Conservation (phyloP, 176 grass and related monocot species). For the Phoenix dactylifera region DNA sequence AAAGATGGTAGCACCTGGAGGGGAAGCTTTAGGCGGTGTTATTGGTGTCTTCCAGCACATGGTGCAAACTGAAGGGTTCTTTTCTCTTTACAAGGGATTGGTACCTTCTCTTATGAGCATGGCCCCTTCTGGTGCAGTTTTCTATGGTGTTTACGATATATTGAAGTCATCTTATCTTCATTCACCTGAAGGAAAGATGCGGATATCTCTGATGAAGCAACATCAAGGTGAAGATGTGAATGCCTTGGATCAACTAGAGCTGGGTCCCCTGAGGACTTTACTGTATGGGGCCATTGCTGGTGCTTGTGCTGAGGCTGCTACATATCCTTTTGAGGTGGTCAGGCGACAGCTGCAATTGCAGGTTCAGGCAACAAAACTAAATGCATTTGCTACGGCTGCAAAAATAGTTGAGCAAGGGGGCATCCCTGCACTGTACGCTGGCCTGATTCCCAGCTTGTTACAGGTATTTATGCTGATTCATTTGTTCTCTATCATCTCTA, state of each 20-base stretch:
- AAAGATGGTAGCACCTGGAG: conserved; percentile 90
- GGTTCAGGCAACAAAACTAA: conserved; percentile 78
- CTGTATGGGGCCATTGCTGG: conserved; percentile 88
- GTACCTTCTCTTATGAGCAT: conserved; percentile 95
- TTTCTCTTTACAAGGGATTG: conserved; percentile 89
- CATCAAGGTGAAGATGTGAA: conserved; percentile 56
- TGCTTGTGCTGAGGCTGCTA: conserved; percentile 80
- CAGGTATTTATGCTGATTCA: conserved; percentile 39
- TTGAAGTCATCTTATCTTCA: conserved; percentile 77
- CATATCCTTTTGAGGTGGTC: conserved; percentile 94
- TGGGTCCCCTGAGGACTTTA: conserved; percentile 77
- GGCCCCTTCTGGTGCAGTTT: conserved; percentile 97
- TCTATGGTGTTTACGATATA: conserved; percentile 97
- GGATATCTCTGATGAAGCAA: conserved; percentile 43
- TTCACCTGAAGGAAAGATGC: conserved; percentile 62
- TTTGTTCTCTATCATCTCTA: too few relatives aligned
- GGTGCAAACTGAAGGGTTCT: conserved; percentile 88
- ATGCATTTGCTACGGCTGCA: conserved; percentile 69
- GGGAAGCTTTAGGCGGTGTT: conserved; percentile 86
- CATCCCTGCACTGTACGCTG: conserved; percentile 80
- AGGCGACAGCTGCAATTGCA: conserved; percentile 92
- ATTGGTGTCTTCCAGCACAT: conserved; percentile 79
- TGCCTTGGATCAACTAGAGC: conserved; percentile 82
- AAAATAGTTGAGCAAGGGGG: conserved; percentile 94
- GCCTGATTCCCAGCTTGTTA: conserved; percentile 94